Conservation (phyloP, 305 asterid genomes). For the Fraxinus xanthoxyloides region DNA sequence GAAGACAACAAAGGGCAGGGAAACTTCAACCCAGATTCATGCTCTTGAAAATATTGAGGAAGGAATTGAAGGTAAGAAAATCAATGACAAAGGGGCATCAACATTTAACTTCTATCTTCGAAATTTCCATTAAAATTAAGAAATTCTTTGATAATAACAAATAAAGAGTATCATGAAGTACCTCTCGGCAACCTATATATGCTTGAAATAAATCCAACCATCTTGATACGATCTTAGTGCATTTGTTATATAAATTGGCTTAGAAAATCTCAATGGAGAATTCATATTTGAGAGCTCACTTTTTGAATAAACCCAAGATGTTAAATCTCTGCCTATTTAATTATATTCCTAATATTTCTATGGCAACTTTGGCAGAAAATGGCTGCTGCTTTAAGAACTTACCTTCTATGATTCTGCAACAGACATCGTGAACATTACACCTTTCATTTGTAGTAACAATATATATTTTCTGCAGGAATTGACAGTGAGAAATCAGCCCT, state of each 20-base stretch:
- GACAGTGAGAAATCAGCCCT: conserved; percentile 76
- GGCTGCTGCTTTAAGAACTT: not conserved
- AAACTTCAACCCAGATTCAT: conserved; percentile 82
- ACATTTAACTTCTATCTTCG: not conserved
- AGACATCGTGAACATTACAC: not conserved
- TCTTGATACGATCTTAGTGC: not conserved
- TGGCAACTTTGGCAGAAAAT: not conserved
- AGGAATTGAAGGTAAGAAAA: conserved; percentile 80
- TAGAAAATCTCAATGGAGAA: not conserved
- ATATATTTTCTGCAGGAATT: conserved; percentile 51
- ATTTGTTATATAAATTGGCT: not conserved
- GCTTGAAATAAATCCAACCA: not conserved
- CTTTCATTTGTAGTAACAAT: conserved; percentile 8
- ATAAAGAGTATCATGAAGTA: not conserved
- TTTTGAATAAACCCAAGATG: not conserved
- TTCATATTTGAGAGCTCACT: not conserved
- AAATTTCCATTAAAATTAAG: not conserved
- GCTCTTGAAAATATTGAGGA: conserved; percentile 96
- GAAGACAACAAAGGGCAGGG: conserved; percentile 67
- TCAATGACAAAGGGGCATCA: not conserved
- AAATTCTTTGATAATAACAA: not conserved
- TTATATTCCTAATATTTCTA: not conserved
- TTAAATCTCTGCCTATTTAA: not conserved
- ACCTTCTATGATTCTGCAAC: not conserved
- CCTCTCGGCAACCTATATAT: not conserved